A percentile compares a stretch with the other conserved stretches of the same genome.
Evolutionary conservation across 2,329 filamentous ascomycete species (phyloP).

Genomic region (Lecanicillium sp.): DNA sequence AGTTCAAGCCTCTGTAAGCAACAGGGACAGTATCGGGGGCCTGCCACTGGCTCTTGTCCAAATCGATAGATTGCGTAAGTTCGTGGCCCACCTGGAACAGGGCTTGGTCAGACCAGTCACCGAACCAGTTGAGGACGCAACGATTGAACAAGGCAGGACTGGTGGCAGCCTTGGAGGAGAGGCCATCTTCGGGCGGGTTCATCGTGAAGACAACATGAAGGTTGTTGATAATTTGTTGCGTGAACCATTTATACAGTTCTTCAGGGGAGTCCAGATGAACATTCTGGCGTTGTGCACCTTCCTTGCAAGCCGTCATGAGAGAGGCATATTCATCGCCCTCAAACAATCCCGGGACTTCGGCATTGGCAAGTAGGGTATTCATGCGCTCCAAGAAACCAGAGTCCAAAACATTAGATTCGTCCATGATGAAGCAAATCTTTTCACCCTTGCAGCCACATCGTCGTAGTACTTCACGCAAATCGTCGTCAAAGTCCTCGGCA

Average conservation of each 20-base stretch:
- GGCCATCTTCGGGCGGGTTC: conserved; percentile 93
- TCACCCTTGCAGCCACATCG: conserved; percentile 96
- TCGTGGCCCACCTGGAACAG: conserved; percentile 96
- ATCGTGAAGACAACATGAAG: conserved; percentile 99
- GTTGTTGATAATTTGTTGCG: conserved; percentile 97
- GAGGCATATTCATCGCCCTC: conserved; percentile 98
- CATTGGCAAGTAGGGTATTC: conserved; percentile 97
- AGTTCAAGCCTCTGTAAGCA: conserved; percentile 73
- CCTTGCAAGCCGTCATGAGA: conserved; percentile 98
- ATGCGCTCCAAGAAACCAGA: conserved; percentile 98
- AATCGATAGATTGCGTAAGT: conserved; percentile 89
- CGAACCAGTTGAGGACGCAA: conserved; percentile 99
- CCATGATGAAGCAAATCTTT: conserved; percentile 99
- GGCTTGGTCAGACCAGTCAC: conserved; percentile 98
- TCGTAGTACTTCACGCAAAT: conserved; percentile 85
- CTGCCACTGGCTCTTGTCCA: conserved; percentile 78
- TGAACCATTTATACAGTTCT: conserved; percentile 99
- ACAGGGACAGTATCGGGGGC: conserved; percentile 89
- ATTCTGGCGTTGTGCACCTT: conserved; percentile 93
- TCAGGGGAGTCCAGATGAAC: conserved; percentile 94
- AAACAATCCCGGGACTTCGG: conserved; percentile 97
- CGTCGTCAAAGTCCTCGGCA: conserved; percentile 96
- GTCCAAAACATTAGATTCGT: conserved; percentile 96
- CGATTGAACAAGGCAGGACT: conserved; percentile 98
- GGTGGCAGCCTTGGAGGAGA: conserved; percentile 93